A percentile compares a stretch with the other conserved stretches of the same genome.
Evolutionary conservation across 2,329 filamentous ascomycete species (phyloP).

Genomic region (Xylariaceae sp.): DNA sequence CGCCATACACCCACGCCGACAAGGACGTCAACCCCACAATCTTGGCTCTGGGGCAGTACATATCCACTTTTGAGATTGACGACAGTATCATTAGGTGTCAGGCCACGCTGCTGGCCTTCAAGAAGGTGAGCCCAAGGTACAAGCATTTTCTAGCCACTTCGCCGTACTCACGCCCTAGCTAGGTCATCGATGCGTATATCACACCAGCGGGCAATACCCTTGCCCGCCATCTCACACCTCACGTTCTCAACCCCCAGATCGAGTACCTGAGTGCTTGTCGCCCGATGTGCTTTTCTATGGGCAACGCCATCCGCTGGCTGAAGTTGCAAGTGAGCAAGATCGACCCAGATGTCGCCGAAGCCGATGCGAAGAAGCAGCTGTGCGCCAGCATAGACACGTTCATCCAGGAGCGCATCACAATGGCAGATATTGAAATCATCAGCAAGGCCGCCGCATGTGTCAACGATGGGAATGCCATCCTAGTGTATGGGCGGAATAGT

Average conservation of each 20-base stretch:
- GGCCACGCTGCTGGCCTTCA: constrained; percentile 84
- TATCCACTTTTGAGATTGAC: constrained; percentile 82
- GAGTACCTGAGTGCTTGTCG: constrained; percentile 90
- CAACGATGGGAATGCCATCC: constrained; percentile 72
- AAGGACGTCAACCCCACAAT: constrained; percentile 83
- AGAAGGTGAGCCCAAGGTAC: constrained; percentile 57
- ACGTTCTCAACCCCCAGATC: constrained; percentile 91
- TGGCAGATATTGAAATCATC: constrained; percentile 84
- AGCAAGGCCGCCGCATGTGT: constrained; percentile 74
- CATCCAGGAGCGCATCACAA: constrained; percentile 83
- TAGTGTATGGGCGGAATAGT: constrained; percentile 83
- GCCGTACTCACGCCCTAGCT: constrained; percentile 9
- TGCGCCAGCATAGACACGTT: constrained; percentile 83
- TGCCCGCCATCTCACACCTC: constrained; percentile 84
- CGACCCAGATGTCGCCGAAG: constrained; percentile 79
- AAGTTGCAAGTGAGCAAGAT: constrained; percentile 91
- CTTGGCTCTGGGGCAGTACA: constrained; percentile 81
- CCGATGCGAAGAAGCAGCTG: constrained; percentile 75
- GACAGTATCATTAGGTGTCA: constrained; percentile 88
- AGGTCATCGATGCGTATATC: constrained; percentile 91
- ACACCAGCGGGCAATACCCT: constrained; percentile 83
- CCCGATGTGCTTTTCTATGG: constrained; percentile 96
- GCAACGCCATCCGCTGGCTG: constrained; percentile 91
- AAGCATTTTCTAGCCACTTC: background rate
- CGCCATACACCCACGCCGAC: constrained; percentile 58